Percentiles rank a stretch among this genome's conserved stretches.
Evolutionary conservation across 345 rosid genomes (phyloP).

Genomic region (Eucalyptus globulus): DNA sequence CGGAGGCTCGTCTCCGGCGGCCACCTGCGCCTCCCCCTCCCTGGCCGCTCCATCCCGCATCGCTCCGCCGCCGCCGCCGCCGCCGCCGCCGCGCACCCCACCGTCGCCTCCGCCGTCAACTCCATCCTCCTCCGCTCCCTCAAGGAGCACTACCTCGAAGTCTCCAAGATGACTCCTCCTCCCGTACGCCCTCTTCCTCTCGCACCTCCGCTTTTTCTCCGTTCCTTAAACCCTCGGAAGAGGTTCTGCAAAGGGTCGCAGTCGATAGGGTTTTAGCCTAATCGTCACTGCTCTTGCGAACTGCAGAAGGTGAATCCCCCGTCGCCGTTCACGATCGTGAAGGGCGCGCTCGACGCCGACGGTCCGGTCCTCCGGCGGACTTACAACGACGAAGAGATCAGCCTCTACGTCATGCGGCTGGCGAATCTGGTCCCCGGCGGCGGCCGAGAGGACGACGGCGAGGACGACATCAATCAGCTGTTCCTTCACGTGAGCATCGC

Average conservation of each 20-base stretch:
- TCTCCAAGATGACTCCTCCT: slow-evolving; percentile 86
- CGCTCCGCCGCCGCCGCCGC: neutral
- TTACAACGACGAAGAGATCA: slow-evolving; percentile 60
- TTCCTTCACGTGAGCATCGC: slow-evolving; percentile 78
- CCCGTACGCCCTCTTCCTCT: slow-evolving; percentile 33
- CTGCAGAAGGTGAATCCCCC: slow-evolving; percentile 86
- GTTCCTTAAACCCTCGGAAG: neutral
- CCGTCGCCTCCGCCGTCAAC: slow-evolving; percentile 43
- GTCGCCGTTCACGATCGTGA: slow-evolving; percentile 43
- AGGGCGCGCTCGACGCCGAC: slow-evolving; percentile 56
- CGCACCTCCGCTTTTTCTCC: neutral
- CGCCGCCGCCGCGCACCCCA: neutral
- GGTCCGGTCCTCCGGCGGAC: slow-evolving; percentile 68
- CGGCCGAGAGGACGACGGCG: slow-evolving; percentile 27
- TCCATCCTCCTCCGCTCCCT: slow-evolving; percentile 81
- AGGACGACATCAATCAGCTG: slow-evolving; percentile 65
- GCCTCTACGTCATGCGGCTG: slow-evolving; percentile 53
- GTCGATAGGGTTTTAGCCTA: neutral
- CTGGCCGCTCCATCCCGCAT: neutral
- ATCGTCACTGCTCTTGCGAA: neutral
- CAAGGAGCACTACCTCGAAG: slow-evolving; percentile 84
- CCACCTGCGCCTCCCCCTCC: neutral
- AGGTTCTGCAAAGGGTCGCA: neutral
- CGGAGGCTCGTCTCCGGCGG: neutral
- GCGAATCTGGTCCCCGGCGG: slow-evolving; percentile 28